Conservation (phyloP, 2,329 filamentous ascomycete species). For the Exophiala spinifera region DNA sequence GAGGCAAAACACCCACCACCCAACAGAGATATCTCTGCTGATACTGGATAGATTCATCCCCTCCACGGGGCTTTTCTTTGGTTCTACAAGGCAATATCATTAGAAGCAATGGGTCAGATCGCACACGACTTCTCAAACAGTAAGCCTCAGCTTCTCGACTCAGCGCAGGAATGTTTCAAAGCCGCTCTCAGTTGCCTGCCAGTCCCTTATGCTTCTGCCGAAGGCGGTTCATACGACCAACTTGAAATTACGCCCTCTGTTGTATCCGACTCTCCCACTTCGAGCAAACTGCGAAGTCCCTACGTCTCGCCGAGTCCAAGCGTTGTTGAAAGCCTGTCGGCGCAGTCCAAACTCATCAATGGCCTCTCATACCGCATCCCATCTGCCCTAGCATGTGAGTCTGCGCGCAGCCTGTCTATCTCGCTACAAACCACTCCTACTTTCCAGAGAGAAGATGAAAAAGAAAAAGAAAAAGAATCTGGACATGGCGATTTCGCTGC, state of each 20-base stretch:
- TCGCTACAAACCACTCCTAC: too few species aligned
- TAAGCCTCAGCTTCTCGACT: constrained; percentile 24
- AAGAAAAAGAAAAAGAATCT: background rate
- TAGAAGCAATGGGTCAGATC: constrained; percentile 27
- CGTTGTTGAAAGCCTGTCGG: background rate
- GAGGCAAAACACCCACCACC: constrained; percentile 3
- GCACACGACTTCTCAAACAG: constrained; percentile 27
- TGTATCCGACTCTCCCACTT: background rate
- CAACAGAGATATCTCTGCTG: background rate
- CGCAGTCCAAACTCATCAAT: background rate
- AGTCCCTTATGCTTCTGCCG: constrained; percentile 17
- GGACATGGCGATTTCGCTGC: background rate
- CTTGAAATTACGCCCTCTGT: constrained; percentile 8
- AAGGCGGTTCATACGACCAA: constrained; percentile 13
- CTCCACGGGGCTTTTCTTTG: constrained; percentile 26
- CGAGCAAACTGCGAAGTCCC: background rate
- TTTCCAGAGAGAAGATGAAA: background rate
- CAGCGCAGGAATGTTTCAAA: constrained; percentile 23
- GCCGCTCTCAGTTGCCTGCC: constrained; percentile 20
- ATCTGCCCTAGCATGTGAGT: background rate
- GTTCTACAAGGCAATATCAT: constrained; percentile 28
- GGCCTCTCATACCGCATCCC: background rate
- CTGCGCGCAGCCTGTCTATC: background rate
- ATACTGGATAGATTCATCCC: constrained; percentile 19
- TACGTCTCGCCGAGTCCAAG: background rate